Evolutionary conservation across 2,329 filamentous ascomycete genomes (phyloP).

Genomic region (Fusarium globosum): DNA sequence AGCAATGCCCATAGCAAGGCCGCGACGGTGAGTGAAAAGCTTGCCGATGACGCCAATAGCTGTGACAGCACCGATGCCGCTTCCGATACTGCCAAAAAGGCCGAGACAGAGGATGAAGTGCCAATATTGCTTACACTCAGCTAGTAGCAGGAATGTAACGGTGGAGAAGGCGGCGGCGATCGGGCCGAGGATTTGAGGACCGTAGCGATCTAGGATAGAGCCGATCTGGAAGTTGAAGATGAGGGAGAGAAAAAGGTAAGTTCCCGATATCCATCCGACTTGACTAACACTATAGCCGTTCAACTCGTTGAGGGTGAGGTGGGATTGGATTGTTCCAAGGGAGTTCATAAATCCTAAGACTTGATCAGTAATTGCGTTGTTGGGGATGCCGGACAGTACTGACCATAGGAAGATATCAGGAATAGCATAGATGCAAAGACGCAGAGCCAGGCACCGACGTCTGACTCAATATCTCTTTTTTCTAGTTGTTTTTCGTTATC

Average conservation of each 20-base stretch:
- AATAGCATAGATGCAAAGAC: slow-evolving; percentile 34
- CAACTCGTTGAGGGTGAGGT: slow-evolving; percentile 57
- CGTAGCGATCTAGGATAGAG: slow-evolving; percentile 59
- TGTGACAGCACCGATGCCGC: slow-evolving; percentile 49
- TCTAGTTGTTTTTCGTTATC: slow-evolving; percentile 6
- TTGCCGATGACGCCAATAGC: slow-evolving; percentile 49
- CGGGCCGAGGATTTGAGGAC: slow-evolving; percentile 53
- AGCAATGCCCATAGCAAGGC: slow-evolving; percentile 30
- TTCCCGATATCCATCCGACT: slow-evolving; percentile 60
- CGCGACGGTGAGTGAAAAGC: slow-evolving; percentile 30
- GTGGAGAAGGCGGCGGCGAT: slow-evolving; percentile 51
- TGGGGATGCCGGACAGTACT: too few species aligned
- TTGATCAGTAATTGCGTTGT: accelerated
- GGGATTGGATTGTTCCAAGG: slow-evolving; percentile 59
- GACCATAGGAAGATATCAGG: slow-evolving; percentile 32
- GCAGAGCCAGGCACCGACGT: slow-evolving; percentile 27
- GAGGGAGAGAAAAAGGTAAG: slow-evolving; percentile 57
- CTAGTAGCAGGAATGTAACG: slow-evolving; percentile 56
- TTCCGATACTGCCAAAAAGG: slow-evolving; percentile 55
- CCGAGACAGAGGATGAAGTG: slow-evolving; percentile 59
- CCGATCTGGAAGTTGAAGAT: slow-evolving; percentile 59
- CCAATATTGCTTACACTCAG: slow-evolving; percentile 59
- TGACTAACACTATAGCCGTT: slow-evolving; percentile 53
- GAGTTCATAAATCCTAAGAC: slow-evolving; percentile 56
- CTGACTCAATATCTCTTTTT: slow-evolving; percentile 16